Evolutionary conservation across 169 alveolate species (phyloP).

Genomic region (Eimeria brunetti): DNA sequence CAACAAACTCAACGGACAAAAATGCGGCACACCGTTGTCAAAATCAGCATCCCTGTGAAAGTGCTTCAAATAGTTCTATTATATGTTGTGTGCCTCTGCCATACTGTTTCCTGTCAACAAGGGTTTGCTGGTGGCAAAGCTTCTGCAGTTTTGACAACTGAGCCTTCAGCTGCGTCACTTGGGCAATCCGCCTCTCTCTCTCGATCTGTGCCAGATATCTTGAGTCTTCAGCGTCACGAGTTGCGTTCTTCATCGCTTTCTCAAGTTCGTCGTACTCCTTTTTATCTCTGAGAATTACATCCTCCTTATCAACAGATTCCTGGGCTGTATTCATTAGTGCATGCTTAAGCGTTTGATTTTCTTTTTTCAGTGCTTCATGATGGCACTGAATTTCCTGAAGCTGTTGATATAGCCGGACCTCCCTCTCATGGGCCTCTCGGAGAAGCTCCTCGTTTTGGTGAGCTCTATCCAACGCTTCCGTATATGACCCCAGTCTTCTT

Average conservation of each 20-base stretch:
- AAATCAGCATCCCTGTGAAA: neutral
- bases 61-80: neutral
- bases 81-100: neutral
- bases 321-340: constrained; percentile 55
- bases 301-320: constrained; percentile 48
- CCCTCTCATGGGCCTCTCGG: constrained; percentile 24
- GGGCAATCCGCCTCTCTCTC: constrained; percentile 63
- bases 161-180: constrained; percentile 35
- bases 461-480: neutral
- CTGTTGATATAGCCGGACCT: constrained; percentile 33
- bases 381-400: constrained; percentile 27
- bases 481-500: neutral
- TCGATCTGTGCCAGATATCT: constrained; percentile 48
- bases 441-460: neutral
- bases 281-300: neutral
- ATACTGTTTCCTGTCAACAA: neutral
- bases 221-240: constrained; percentile 30
- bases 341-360: constrained; percentile 31
- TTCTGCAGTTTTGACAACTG: constrained; percentile 4
- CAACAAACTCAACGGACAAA: neutral
- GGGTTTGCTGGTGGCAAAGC: neutral
- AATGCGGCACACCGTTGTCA: neutral
- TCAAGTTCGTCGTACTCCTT: constrained; percentile 8
- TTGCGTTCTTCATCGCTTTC: constrained; percentile 3
- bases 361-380: constrained; percentile 16